Evolutionary conservation across 495 filamentous ascomycete genomes (phyloP).

Genomic region (Xylaria flabelliformis): DNA sequence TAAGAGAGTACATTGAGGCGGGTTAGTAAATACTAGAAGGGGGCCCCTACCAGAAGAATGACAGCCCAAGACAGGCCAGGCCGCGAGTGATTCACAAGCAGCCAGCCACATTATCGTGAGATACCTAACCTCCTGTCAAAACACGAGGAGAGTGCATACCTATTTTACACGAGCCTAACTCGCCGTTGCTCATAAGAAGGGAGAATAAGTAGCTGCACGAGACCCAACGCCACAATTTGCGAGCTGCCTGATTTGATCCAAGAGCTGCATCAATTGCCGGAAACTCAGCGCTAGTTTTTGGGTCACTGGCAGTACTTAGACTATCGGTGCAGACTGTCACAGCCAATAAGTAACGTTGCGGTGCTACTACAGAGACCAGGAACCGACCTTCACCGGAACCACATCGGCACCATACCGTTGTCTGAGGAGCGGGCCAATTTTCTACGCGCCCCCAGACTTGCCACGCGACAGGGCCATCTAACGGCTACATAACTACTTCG

Average conservation of each 20-base stretch:
- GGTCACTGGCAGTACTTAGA: not conserved
- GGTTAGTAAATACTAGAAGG: not conserved
- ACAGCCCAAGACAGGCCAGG: not conserved
- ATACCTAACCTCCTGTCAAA: not conserved
- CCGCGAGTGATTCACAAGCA: not conserved
- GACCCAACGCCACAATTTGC: conserved; percentile 24
- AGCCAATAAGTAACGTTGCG: conserved; percentile 30
- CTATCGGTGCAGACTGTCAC: not conserved
- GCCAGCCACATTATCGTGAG: conserved; percentile 6
- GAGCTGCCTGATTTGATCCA: conserved; percentile 20
- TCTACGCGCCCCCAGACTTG: not conserved
- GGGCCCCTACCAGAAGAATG: too few relatives aligned
- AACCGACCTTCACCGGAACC: conserved; percentile 2
- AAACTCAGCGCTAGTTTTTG: conserved; percentile 6
- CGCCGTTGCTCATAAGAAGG: not conserved
- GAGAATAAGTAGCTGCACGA: conserved; percentile 10
- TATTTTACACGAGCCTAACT: not conserved
- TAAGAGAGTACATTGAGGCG: not conserved
- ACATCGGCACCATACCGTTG: conserved; percentile 9
- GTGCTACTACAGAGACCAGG: conserved; percentile 27
- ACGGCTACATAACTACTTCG: not conserved
- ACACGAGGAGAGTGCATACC: not conserved
- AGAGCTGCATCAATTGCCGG: conserved; percentile 24
- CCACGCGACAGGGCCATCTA: conserved; percentile 19
- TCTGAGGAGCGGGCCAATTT: conserved; percentile 12